Evolutionary conservation across 768 basidiomycete genomes (phyloP).

Genomic region (Cystobasidium ongulense): DNA sequence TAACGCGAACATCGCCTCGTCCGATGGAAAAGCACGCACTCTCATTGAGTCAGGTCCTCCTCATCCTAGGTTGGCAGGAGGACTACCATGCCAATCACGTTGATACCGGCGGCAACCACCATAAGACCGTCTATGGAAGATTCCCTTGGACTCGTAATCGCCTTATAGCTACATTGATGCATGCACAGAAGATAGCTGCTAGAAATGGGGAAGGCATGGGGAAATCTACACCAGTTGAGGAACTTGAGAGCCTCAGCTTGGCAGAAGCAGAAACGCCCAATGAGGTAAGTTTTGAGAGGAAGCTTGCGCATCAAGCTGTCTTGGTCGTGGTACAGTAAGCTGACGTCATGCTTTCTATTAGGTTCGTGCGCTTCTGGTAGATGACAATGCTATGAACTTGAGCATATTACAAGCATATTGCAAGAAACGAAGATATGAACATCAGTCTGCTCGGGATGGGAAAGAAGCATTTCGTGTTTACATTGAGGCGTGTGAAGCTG

Average conservation of each 20-base stretch:
- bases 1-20: background rate
- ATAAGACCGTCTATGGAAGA: background rate
- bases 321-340: too few species aligned
- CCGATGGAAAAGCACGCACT: background rate
- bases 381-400: constrained; percentile 20
- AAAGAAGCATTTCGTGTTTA: constrained; percentile 4
- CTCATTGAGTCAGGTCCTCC: background rate
- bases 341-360: background rate
- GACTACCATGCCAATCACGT: background rate
- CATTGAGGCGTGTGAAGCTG: background rate
- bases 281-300: background rate
- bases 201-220: background rate
- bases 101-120: background rate
- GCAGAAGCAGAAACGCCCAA: background rate
- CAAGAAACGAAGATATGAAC: background rate
- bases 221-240: background rate
- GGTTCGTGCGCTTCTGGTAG: constrained; percentile 1
- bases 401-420: constrained; percentile 12
- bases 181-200: background rate
- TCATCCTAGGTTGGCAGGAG: background rate
- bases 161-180: background rate
- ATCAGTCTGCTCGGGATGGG: background rate
- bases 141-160: background rate
- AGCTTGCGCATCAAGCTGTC: too few species aligned
- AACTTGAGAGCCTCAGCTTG: background rate